Evolutionary conservation across 2,329 filamentous ascomycete genomes (phyloP), one percentile per base, ranked within the genome.

Genomic region (Aspergillus sp.): DNA sequence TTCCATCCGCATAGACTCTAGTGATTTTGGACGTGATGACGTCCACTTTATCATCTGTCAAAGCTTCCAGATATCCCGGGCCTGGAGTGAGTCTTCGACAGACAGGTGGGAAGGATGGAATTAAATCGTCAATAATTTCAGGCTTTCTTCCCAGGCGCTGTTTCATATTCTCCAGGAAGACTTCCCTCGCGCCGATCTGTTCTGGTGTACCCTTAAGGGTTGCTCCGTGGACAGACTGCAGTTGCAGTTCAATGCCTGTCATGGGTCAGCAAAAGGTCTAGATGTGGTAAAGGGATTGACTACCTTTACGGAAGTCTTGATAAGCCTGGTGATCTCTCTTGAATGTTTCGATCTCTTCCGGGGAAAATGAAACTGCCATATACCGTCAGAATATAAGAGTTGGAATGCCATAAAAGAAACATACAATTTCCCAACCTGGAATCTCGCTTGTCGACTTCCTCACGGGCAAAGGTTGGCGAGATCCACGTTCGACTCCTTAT

Each of bases 41-140:
- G 3, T 76, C 71, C 1, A 83, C 80, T 46, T 85, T 83, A 4
- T 77, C 73, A 48, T 78, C 71, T 0, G 73, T 73, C 12, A 85
- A 67, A 0, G 81, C 80, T 58, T 85, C 82, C 2, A 86, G 62
- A 47, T 74, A 75, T 1, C 71, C 70, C 0, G 69, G 66, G 0
- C 71, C 73, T 0, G 72, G 73, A 1, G 70, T 73, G 10, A 73
- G 57, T 9, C 72, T 67, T 41, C 70, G 65, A 49, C 71, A 73
- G 7, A 64, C 60, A 5, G 55, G 55, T 4, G 55, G 52, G 33
- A 57, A 57, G 5, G 48, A 45, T 2, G 72, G 71, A 2, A 73
- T 52, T 1, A 74, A 54, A 49, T 69, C 34, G 12, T 64, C 60
- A 7, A 60, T 41, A 0, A 70, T 52, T 27, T 64, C 64, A 1